These are phyloP conservation scores for Pseudonitzschia delicatissima DNA, from an alignment of 108 stramenopile genomes.

Conservation along the genomic window DNA sequence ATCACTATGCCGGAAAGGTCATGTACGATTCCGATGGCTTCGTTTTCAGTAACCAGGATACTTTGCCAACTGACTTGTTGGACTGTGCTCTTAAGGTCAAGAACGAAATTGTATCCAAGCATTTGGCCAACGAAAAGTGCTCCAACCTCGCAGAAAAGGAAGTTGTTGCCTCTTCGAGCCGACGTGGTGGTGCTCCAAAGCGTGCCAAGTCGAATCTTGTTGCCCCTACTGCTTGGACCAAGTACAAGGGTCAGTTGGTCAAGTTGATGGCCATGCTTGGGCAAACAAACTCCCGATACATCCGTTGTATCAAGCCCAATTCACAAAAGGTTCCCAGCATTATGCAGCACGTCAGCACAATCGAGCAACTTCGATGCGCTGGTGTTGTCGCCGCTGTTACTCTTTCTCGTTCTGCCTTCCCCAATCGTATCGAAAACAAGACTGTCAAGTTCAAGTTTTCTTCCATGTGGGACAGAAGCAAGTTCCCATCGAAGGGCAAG, in stretches of 20 bases:
- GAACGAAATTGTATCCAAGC: conserved; percentile 59
- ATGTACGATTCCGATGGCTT: conserved; percentile 85
- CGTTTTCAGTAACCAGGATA: conserved; percentile 87
- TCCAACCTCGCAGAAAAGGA: conserved; percentile 26
- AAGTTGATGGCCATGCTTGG: conserved; percentile 68
- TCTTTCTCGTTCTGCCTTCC: conserved; percentile 93
- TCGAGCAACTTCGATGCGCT: conserved; percentile 95
- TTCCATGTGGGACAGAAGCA: conserved; percentile 37
- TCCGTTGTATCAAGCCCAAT: conserved; percentile 90
- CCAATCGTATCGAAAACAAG: conserved; percentile 87
- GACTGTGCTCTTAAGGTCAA: conserved; percentile 57
- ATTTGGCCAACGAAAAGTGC: conserved; percentile 32
- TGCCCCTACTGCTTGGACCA: conserved; percentile 71
- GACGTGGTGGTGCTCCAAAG: conserved; percentile 28
- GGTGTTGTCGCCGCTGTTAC: conserved; percentile 94
- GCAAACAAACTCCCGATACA: conserved; percentile 78
- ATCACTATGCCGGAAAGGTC: conserved; percentile 94
- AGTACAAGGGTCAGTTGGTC: conserved; percentile 75
- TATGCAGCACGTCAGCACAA: conserved; percentile 81
- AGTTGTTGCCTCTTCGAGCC: not conserved
- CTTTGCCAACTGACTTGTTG: conserved; percentile 72
- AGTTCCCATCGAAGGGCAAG: conserved; percentile 38
- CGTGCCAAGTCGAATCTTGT: conserved; percentile 58
- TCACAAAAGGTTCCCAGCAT: conserved; percentile 65
- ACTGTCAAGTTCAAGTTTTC: conserved; percentile 75